Evolutionary conservation across 768 basidiomycete genomes (phyloP).

Genomic region (Naganishia onofrii): DNA sequence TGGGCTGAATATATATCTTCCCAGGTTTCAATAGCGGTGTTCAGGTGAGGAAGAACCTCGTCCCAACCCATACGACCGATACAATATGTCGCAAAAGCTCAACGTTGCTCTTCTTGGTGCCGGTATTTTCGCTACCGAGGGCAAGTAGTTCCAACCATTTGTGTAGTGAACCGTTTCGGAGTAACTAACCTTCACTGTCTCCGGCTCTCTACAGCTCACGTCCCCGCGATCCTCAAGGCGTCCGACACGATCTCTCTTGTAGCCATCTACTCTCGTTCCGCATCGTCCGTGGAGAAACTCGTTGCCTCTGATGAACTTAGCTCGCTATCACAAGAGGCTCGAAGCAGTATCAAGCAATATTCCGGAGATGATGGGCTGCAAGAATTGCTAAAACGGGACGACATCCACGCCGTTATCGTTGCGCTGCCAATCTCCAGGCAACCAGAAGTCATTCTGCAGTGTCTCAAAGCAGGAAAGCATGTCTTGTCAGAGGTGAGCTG

Average conservation of each 20-base stretch:
- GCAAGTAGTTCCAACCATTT: constrained; percentile 53
- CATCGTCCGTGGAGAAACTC: constrained; percentile 56
- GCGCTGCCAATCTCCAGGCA: constrained; percentile 74
- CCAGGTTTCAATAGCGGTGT: neutral
- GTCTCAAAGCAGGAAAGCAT: constrained; percentile 68
- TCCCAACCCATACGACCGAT: neutral
- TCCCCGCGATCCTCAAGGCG: constrained; percentile 68
- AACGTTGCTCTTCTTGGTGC: constrained; percentile 76
- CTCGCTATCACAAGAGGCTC: constrained; percentile 55
- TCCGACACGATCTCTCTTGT: constrained; percentile 58
- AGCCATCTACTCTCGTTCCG: constrained; percentile 79
- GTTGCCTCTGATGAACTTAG: constrained; percentile 52
- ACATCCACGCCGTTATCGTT: constrained; percentile 71
- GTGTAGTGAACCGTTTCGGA: neutral
- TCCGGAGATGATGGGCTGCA: constrained; percentile 43
- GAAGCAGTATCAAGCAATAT: constrained; percentile 57
- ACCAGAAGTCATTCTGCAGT: constrained; percentile 64
- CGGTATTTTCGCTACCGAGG: constrained; percentile 74
- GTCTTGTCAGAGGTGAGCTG: constrained; percentile 65
- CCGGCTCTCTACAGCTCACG: constrained; percentile 59
- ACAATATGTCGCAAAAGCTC: constrained; percentile 32
- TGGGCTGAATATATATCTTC: constrained; percentile 3
- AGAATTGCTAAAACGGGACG: constrained; percentile 63
- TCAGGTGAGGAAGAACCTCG: neutral
- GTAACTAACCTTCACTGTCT: neutral